Evolutionary conservation across 306 rosid species (phyloP).

Genomic region (Vicia villosa): DNA sequence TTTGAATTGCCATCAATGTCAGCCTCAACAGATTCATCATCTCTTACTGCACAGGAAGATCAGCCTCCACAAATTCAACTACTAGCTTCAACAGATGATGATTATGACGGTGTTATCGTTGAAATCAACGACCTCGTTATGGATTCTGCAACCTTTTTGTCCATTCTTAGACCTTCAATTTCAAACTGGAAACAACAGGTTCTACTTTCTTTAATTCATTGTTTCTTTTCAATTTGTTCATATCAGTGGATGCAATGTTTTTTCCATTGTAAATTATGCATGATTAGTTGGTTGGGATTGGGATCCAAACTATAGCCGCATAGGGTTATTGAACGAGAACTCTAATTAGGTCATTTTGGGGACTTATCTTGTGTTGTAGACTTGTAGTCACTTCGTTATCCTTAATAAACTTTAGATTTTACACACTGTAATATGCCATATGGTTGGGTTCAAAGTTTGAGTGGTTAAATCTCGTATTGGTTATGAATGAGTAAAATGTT

Average conservation of each 20-base stretch:
- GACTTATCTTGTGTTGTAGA: too few species aligned
- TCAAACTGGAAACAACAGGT: conserved; percentile 81
- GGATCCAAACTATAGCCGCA: too few species aligned
- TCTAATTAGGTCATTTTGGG: too few species aligned
- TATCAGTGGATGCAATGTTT: too few species aligned
- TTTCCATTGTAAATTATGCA: background rate
- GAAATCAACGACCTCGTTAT: conserved; percentile 54
- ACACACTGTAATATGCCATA: too few species aligned
- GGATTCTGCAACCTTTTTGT: conserved; percentile 51
- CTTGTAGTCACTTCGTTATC: too few species aligned
- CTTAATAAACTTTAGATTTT: too few species aligned
- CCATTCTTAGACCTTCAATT: conserved; percentile 66
- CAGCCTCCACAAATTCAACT: conserved; percentile 46
- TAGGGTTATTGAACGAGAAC: too few species aligned
- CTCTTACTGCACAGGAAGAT: conserved; percentile 31
- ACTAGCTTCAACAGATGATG: conserved; percentile 60
- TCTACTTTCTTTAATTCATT: conserved; percentile 8
- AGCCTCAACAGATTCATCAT: background rate
- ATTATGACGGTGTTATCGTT: conserved; percentile 70
- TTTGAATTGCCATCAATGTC: background rate
- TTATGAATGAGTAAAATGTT: too few species aligned
- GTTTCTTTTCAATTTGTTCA: background rate
- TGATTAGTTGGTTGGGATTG: background rate
- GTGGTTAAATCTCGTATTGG: too few species aligned
- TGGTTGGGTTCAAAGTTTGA: too few species aligned